Conservation (phyloP, 2,329 filamentous ascomycete genomes). For the Zalaria sp. region DNA sequence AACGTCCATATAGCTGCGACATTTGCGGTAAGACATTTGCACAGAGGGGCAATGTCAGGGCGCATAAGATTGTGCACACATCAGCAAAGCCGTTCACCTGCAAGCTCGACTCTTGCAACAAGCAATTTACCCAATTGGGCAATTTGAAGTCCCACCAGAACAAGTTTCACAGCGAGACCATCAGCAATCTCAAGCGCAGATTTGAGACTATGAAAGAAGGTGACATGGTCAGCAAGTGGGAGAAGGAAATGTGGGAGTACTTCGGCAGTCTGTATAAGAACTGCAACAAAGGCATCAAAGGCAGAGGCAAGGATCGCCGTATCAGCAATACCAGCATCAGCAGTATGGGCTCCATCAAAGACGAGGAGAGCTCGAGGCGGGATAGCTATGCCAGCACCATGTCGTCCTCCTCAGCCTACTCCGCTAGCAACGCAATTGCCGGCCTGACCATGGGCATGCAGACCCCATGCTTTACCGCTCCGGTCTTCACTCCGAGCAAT, state of each 20-base stretch:
- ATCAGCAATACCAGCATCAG: constrained; percentile 29
- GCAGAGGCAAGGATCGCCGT: constrained; percentile 71
- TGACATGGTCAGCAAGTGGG: constrained; percentile 50
- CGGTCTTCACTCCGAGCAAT: background rate
- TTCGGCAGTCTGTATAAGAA: constrained; percentile 88
- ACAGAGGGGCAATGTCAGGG: constrained; percentile 71
- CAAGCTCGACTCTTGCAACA: constrained; percentile 68
- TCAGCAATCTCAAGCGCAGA: constrained; percentile 54
- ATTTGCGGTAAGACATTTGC: constrained; percentile 72
- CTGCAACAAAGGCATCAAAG: constrained; percentile 96
- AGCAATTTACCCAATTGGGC: constrained; percentile 78
- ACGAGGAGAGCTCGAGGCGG: constrained; percentile 1
- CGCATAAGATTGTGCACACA: constrained; percentile 70
- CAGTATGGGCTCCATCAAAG: background rate
- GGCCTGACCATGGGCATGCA: constrained; percentile 1
- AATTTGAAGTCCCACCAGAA: constrained; percentile 96
- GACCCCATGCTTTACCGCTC: background rate
- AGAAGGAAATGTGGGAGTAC: constrained; percentile 71
- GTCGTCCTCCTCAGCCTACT: constrained; percentile 2
- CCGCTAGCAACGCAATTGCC: background rate
- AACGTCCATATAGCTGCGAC: constrained; percentile 69
- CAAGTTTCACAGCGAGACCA: constrained; percentile 70
- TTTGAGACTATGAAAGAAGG: constrained; percentile 51
- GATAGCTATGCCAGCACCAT: constrained; percentile 4
- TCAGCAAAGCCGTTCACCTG: constrained; percentile 69